A percentile compares a stretch with the other conserved stretches of the same genome.
phyloP scores from a whole-genome alignment of 306 rosid genomes.

The Medicago truncatula region MtrunA17r5.0-ANR NC_053045.1:42692001-42692500 shows the following conservation, averaged over 20 bases:
- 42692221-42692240: not conserved
- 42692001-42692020: constrained; percentile 54
- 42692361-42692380: no score
- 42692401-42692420: no score
- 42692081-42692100: constrained; percentile 17
- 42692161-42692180: constrained; percentile 12
- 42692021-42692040: constrained; percentile 16
- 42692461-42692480: no score
- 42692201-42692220: constrained; percentile 2
- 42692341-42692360: no score
- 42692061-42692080: constrained; percentile 20
- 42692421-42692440: no score
- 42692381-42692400: no score
- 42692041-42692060: not conserved
- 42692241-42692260: constrained; percentile 3
- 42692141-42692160: constrained; percentile 12
- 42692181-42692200: constrained; percentile 27
- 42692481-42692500: no score
- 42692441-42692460: no score
- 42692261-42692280: no score
- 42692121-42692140: constrained; percentile 29
- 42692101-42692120: constrained; percentile 30
- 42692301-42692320: no score
- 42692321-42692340: no score
- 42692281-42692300: no score